These are phyloP conservation scores for Aspergillus cavernicola DNA, from an alignment of 495 filamentous ascomycete genomes.

Conservation along the genomic window DNA sequence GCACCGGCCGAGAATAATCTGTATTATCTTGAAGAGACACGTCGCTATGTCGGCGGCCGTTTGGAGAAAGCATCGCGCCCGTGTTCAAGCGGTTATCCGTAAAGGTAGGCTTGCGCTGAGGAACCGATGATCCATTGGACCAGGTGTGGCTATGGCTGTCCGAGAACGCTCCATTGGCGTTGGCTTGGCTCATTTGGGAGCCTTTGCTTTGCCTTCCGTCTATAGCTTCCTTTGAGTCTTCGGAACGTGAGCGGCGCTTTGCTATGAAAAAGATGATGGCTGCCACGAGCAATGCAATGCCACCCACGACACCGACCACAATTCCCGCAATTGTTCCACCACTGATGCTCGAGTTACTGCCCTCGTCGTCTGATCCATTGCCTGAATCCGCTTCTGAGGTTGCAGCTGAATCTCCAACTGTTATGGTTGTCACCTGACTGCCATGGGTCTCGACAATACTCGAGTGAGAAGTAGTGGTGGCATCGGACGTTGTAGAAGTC, in stretches of 20 bases:
- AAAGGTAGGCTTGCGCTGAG: constrained; percentile 30
- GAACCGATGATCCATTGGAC: constrained; percentile 29
- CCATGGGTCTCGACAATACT: constrained; percentile 34
- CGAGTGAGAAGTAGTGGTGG: constrained; percentile 25
- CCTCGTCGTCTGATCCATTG: constrained; percentile 12
- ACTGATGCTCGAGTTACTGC: constrained; percentile 26
- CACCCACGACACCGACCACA: constrained; percentile 48
- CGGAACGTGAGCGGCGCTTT: constrained; percentile 33
- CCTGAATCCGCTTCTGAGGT: constrained; percentile 21
- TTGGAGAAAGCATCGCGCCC: constrained; percentile 39
- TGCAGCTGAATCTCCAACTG: constrained; percentile 39
- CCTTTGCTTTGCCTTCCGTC: too few species aligned
- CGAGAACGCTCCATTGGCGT: constrained; percentile 35
- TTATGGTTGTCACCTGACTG: constrained; percentile 50
- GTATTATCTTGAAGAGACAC: constrained; percentile 53
- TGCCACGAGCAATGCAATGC: constrained; percentile 35
- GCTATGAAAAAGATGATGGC: constrained; percentile 41
- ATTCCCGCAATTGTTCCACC: constrained; percentile 45
- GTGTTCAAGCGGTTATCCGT: constrained; percentile 46
- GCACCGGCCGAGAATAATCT: constrained; percentile 55
- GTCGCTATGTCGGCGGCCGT: constrained; percentile 48
- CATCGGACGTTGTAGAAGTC: constrained; percentile 15
- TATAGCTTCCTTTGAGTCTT: constrained; percentile 30
- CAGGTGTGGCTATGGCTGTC: constrained; percentile 41
- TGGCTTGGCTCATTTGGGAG: constrained; percentile 46